Base-by-base conservation (phyloP, 148 eudicot species). In the Rhododendron mucronatum region DNA sequence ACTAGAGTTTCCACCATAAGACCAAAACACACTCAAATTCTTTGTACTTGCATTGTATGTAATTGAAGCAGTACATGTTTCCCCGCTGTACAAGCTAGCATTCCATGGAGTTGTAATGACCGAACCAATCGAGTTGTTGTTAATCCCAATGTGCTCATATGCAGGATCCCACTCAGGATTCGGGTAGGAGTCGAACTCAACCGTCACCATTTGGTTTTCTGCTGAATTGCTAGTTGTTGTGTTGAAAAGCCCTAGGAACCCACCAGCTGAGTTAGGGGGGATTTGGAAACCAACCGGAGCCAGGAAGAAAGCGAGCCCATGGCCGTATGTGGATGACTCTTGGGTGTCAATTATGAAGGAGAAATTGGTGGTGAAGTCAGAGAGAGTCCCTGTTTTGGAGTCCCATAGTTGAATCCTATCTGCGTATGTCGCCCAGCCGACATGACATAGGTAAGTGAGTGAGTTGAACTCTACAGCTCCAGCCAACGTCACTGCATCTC, bases 331-430 rank as follows among this genome's bases (percentile, higher is more conserved):
- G 50, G 86, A 26, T 9, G 18, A 18, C 63, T 74, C 83, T 14
- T 4, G 55, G 16, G 90, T 87, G 87, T 91, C 88, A 11, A 94
- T 89, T 26, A 20, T 83, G 87, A 94, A 90, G 47, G 92, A 48
- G 84, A 91, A 94, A 81, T 85, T 91, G 48, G 94, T 89, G 35
- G 91, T 84, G 91, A 94, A 92, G 87, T 94, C 93, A 0, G 93
- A 76, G 39, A 90, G 18, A 10, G 77, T 89, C 61, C 87, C 83
- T 1, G 90, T 79, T 26, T 18, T 13, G 1, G 82, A 57, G 57
- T 89, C 90, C 92, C 93, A 91, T 1, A 91, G 67, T 0, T 30
- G 89, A n/a, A 89, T 84, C 74, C n/a, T 67, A 0, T 90, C 85
- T 1, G 86, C 82, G 55, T 92, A 92, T 50, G 85, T 88, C 37